Evolutionary conservation across 495 filamentous ascomycete genomes (phyloP).

Genomic region (Alectoria sarmentosa): DNA sequence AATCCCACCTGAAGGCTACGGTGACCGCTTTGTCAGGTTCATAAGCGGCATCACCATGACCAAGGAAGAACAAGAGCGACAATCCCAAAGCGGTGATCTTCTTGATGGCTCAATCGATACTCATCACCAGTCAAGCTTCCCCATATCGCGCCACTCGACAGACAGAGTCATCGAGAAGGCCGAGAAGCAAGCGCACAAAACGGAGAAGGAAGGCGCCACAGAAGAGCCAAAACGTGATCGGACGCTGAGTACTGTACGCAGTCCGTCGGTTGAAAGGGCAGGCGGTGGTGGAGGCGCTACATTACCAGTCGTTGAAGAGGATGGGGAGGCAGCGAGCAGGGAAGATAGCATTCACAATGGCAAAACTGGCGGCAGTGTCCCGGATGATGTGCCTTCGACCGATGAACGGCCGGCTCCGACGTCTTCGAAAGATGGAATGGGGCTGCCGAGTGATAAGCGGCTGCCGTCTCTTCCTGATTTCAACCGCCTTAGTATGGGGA

Average conservation of each 20-base stretch:
- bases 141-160: conserved; percentile 36
- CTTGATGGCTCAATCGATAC: conserved; percentile 33
- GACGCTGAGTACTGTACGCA: conserved; percentile 45
- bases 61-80: conserved; percentile 67
- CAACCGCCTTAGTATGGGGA: conserved; percentile 22
- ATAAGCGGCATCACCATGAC: conserved; percentile 87
- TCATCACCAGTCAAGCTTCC: conserved; percentile 20
- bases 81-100: conserved; percentile 45
- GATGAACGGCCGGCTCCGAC: conserved; percentile 34
- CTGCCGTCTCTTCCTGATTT: conserved; percentile 23
- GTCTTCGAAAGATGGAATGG: conserved; percentile 34
- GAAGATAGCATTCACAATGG: conserved; percentile 25
- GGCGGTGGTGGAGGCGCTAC: conserved; percentile 52
- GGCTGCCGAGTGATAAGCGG: conserved; percentile 23
- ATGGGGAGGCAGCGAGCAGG: conserved; percentile 67
- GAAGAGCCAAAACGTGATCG: conserved; percentile 47
- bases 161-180: conserved; percentile 46
- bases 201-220: conserved; percentile 41
- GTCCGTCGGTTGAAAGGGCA: conserved; percentile 47
- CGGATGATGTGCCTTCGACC: conserved; percentile 36
- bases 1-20: conserved; percentile 85
- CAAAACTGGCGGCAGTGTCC: conserved; percentile 19
- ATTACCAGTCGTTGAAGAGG: conserved; percentile 90
- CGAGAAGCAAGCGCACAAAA: conserved; percentile 38
- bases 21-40: conserved; percentile 90